Base-by-base conservation (phyloP, 164 flowering plant genomes). In the Saururus chinensis region DNA sequence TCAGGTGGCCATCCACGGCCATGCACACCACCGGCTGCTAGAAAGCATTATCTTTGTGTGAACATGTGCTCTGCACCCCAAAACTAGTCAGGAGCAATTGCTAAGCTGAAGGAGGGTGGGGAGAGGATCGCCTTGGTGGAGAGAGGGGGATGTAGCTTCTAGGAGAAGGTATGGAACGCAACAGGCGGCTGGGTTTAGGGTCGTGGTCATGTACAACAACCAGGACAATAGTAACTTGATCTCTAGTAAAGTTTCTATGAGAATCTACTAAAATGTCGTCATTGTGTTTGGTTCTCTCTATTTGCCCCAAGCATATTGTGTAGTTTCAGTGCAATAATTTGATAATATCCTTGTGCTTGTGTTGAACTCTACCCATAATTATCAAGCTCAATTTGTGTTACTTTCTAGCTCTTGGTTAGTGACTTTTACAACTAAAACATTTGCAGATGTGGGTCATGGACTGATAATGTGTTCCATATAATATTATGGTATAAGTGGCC, bases 131-230 rank as follows among this genome's bases (percentile, higher is more conserved):
- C 65, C 59, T 62, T 84, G 79, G 77, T 82, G 23, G 75, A 58
- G 41, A 80, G 89, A 40, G 89, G 89, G 8, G 63, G 60, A 19
- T 84, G 89, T 70, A 63, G 72, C 37, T 84, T 84, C 54, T 79
- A 75, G 40, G 83, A 78, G 19, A 84, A 84, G 58, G 70, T 82
- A 21, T 64, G 67, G 63, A 76, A 80, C 64, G 84, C 84, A n/a
- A 19, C 84, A 84, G 52, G 71, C 37, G 24, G 75, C 70, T 1
- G 89, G 89, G 4, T 84, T 75, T 61, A 61, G 40, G 30, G 82
- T 82, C 12, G 89, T 76, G 9, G 70, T 84, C 45, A 78, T 84
- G 37, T 82, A 75, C 51, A 80, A 82, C 57, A 69, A 82, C 67
- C 68, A 30, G 41, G 68, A 70, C 6, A 68, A 64, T 20, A 56